Percentiles rank a stretch among this genome's conserved stretches.
phyloP scores from a whole-genome alignment of 2,329 filamentous ascomycete species.

The Calycina marina region DNA sequence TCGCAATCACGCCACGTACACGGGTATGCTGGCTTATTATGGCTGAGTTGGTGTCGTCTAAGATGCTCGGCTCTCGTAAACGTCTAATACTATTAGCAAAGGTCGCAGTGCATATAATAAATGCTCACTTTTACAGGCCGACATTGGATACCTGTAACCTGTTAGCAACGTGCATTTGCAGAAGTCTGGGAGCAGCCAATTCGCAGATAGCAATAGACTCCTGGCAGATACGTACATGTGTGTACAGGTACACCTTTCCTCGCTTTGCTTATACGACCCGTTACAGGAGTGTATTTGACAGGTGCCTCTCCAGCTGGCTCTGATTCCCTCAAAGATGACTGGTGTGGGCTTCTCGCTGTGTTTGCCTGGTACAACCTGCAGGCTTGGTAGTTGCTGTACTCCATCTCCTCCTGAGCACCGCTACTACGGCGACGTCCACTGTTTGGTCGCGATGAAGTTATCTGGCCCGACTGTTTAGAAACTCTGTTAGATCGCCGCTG shows the following conservation, averaged over 20 bases:
- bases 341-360: constrained; percentile 14
- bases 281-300: constrained; percentile 24
- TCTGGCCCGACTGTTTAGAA: constrained; percentile 10
- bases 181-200: not conserved
- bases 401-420: constrained; percentile 15
- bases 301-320: constrained; percentile 16
- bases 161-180: not conserved
- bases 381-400: constrained; percentile 13
- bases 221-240: constrained; percentile 12
- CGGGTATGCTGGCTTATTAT: constrained; percentile 35
- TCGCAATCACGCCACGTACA: constrained; percentile 40
- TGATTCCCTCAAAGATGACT: constrained; percentile 14
- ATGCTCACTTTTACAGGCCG: constrained; percentile 18
- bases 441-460: constrained; percentile 9
- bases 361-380: constrained; percentile 14
- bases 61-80: constrained; percentile 49
- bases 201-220: not conserved
- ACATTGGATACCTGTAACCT: constrained; percentile 13
- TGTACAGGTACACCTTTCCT: constrained; percentile 24
- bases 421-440: constrained; percentile 15
- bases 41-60: constrained; percentile 46
- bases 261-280: constrained; percentile 21
- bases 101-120: too few relatives aligned
- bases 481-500: constrained; percentile 18
- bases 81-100: constrained; percentile 27